A percentile compares a stretch with the other conserved stretches of the same genome.
Conservation (phyloP, 2,329 filamentous ascomycete genomes). For the Alternaria solani region DNA sequence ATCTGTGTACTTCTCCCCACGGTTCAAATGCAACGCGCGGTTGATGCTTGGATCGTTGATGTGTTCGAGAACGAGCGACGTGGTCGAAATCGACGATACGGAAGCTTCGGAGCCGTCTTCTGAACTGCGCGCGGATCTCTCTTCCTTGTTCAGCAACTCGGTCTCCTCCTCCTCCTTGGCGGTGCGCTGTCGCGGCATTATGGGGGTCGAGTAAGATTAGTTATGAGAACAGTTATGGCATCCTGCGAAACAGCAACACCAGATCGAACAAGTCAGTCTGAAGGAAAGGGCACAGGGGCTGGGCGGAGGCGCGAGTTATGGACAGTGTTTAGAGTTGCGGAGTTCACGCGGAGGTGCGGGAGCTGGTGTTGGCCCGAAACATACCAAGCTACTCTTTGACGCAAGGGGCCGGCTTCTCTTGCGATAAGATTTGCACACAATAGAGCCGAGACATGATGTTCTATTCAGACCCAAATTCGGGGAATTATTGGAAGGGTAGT, state of each 20-base stretch:
- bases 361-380: conserved; percentile 40
- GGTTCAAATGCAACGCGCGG: conserved; percentile 37
- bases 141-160: conserved; percentile 53
- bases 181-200: conserved; percentile 47
- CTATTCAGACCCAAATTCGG: conserved; percentile 39
- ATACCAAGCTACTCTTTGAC: conserved; percentile 37
- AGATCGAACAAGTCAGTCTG: not conserved
- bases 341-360: conserved; percentile 39
- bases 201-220: conserved; percentile 15
- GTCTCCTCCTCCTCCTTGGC: conserved; percentile 55
- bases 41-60: conserved; percentile 65
- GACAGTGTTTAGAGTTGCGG: conserved; percentile 30
- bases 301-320: conserved; percentile 15
- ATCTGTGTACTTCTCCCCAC: conserved; percentile 50
- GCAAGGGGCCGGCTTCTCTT: conserved; percentile 19
- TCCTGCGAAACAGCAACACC: conserved; percentile 14
- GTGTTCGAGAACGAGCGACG: conserved; percentile 81
- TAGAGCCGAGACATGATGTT: conserved; percentile 24
- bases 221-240: conserved; percentile 20
- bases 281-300: conserved; percentile 2
- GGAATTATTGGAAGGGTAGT: conserved; percentile 11
- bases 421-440: conserved; percentile 30
- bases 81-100: conserved; percentile 80
- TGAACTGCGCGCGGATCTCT: conserved; percentile 41
- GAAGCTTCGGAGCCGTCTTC: conserved; percentile 60